phyloP scores from a whole-genome alignment of 306 rosid species.

The Lathyrus aphaca region DNA sequence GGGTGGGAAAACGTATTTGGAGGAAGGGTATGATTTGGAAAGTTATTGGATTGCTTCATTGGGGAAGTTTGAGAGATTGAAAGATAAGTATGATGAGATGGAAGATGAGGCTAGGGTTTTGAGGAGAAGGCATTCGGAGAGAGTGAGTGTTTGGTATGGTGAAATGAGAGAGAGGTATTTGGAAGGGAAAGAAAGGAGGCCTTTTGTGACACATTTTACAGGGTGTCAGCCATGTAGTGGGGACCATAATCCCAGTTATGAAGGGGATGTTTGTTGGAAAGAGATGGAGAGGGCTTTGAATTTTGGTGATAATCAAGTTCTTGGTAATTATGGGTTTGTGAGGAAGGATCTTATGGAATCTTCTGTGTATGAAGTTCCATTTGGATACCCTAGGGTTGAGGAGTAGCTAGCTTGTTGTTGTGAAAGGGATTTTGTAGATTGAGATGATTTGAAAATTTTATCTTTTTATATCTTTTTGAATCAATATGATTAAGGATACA shows the following conservation, averaged over 20 bases:
- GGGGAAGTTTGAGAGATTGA: slow-evolving; percentile 43
- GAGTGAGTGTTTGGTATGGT: slow-evolving; percentile 58
- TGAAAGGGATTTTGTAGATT: neutral
- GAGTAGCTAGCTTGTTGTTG: neutral
- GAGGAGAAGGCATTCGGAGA: slow-evolving; percentile 73
- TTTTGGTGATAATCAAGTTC: slow-evolving; percentile 80
- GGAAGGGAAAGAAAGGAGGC: slow-evolving; percentile 58
- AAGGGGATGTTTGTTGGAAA: slow-evolving; percentile 59
- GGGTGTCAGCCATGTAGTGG: slow-evolving; percentile 90
- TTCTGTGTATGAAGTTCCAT: slow-evolving; percentile 9
- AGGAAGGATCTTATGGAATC: neutral
- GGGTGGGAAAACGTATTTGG: slow-evolving; percentile 62
- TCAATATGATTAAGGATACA: too few species aligned
- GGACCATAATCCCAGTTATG: slow-evolving; percentile 53
- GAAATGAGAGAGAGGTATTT: slow-evolving; percentile 52
- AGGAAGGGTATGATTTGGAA: slow-evolving; percentile 60
- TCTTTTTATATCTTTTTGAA: too few species aligned
- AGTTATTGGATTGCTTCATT: slow-evolving; percentile 58
- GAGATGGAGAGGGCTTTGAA: slow-evolving; percentile 61
- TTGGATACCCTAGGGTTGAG: neutral
- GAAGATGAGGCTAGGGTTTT: slow-evolving; percentile 40
- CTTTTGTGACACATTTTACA: slow-evolving; percentile 72
- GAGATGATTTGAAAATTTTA: too few species aligned
- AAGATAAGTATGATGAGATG: slow-evolving; percentile 39
- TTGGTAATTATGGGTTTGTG: slow-evolving; percentile 38